Evolutionary conservation across 2,329 filamentous ascomycete species (phyloP).

Genomic region (Clarireedia homoeocarpa): DNA sequence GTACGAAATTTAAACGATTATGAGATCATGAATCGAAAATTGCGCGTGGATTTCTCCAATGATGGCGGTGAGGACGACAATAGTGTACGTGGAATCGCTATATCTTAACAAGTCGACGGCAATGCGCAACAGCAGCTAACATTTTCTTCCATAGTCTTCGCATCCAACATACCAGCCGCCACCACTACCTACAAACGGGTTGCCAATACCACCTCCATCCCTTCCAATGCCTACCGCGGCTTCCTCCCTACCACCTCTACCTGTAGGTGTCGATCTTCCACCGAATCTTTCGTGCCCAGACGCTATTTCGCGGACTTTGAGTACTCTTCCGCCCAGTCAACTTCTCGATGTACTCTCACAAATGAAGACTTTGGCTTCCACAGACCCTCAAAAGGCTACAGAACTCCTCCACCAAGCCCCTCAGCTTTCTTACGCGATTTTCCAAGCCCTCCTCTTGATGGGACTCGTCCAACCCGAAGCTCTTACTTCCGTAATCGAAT

Average conservation of each 20-base stretch:
- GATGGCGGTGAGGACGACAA: constrained; percentile 63
- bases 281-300: constrained; percentile 78
- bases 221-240: constrained; percentile 9
- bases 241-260: constrained; percentile 67
- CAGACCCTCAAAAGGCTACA: constrained; percentile 74
- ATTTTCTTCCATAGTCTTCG: neutral
- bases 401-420: constrained; percentile 84
- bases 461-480: constrained; percentile 82
- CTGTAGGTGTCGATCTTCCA: constrained; percentile 75
- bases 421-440: constrained; percentile 89
- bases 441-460: constrained; percentile 88
- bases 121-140: neutral
- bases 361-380: constrained; percentile 83
- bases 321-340: constrained; percentile 77
- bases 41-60: constrained; percentile 93
- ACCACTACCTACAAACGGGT: constrained; percentile 16
- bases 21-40: constrained; percentile 89
- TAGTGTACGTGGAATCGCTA: constrained; percentile 14
- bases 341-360: constrained; percentile 89
- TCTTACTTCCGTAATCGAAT: constrained; percentile 72
- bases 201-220: constrained; percentile 21
- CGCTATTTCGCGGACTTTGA: constrained; percentile 85
- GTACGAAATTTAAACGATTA: constrained; percentile 93
- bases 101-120: neutral
- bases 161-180: constrained; percentile 9